A percentile compares a stretch with the other conserved stretches of the same genome.
Evolutionary conservation across 371 early-diverging fungal species (phyloP).

Genomic region (Apophysomyces trapeziformis): DNA sequence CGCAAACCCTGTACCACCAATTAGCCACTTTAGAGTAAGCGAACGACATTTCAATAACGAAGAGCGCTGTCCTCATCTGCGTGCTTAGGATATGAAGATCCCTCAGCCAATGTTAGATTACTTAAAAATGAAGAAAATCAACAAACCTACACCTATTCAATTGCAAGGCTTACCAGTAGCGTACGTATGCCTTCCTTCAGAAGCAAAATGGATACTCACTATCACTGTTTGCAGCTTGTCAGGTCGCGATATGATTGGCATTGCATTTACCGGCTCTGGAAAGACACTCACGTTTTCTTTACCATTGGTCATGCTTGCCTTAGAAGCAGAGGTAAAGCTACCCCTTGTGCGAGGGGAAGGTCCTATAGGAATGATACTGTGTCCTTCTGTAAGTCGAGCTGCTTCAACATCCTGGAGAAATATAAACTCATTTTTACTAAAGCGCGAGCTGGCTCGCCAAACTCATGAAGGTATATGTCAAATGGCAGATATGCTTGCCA

Average conservation of each 20-base stretch:
- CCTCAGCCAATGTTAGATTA: conserved; percentile 82
- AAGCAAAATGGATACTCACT: neutral
- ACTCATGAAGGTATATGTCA: conserved; percentile 76
- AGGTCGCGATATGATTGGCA: conserved; percentile 94
- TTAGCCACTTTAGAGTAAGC: conserved; percentile 64
- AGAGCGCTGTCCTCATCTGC: conserved; percentile 11
- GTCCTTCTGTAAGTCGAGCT: conserved; percentile 75
- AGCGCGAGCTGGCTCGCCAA: conserved; percentile 88
- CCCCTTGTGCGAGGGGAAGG: conserved; percentile 89
- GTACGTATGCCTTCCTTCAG: conserved; percentile 31
- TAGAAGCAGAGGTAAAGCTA: conserved; percentile 80
- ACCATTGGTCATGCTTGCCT: conserved; percentile 83
- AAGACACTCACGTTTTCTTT: conserved; percentile 98
- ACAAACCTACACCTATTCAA: conserved; percentile 97
- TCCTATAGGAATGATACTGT: conserved; percentile 87
- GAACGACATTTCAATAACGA: neutral
- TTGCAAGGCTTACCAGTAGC: conserved; percentile 89
- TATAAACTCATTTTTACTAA: conserved; percentile 13
- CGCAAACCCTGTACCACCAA: conserved; percentile 75
- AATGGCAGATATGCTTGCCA: conserved; percentile 66
- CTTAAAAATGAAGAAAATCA: conserved; percentile 82
- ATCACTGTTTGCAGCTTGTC: conserved; percentile 41
- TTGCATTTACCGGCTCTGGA: conserved; percentile 99
- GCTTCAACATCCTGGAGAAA: neutral
- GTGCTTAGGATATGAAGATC: conserved; percentile 70